A percentile compares a stretch with the other conserved stretches of the same genome.
These are phyloP conservation scores for Penicillium malachiteum DNA, from an alignment of 495 filamentous ascomycete genomes.

Conservation along the genomic window DNA sequence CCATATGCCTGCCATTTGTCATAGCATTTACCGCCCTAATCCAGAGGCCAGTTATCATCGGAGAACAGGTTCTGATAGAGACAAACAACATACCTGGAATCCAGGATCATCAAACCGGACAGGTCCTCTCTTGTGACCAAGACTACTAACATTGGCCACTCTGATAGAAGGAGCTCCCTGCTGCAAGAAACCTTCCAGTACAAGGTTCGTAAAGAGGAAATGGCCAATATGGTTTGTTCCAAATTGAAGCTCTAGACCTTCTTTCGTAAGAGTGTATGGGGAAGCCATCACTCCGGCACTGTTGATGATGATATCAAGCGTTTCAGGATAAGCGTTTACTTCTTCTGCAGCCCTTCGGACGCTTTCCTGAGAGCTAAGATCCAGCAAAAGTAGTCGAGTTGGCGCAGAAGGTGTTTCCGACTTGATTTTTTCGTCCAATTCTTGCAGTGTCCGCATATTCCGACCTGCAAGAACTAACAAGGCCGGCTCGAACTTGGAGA, in stretches of 20 bases:
- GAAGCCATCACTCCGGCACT: constrained; percentile 63
- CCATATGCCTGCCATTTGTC: constrained; percentile 54
- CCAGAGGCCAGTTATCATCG: constrained; percentile 20
- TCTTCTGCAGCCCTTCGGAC: constrained; percentile 51
- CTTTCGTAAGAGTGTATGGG: constrained; percentile 35
- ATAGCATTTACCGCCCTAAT: constrained; percentile 46
- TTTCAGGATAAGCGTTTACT: constrained; percentile 46
- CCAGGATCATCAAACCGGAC: constrained; percentile 56
- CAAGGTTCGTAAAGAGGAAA: constrained; percentile 58
- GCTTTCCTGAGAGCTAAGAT: constrained; percentile 44
- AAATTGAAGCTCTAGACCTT: constrained; percentile 55
- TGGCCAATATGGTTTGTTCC: constrained; percentile 57
- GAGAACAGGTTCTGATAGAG: neutral
- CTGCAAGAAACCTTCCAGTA: constrained; percentile 46
- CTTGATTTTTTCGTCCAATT: neutral
- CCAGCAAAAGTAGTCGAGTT: constrained; percentile 26
- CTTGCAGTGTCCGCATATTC: constrained; percentile 9
- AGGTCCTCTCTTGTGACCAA: constrained; percentile 38
- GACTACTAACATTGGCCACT: constrained; percentile 34
- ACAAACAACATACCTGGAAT: constrained; percentile 35
- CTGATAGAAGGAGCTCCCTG: constrained; percentile 6
- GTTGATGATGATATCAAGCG: constrained; percentile 63
- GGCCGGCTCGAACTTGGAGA: constrained; percentile 48
- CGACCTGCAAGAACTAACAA: constrained; percentile 57
- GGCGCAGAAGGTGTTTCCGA: neutral